phyloP scores from a whole-genome alignment of 768 basidiomycete species.

The Gloeopeniophorella convolvens region DNA sequence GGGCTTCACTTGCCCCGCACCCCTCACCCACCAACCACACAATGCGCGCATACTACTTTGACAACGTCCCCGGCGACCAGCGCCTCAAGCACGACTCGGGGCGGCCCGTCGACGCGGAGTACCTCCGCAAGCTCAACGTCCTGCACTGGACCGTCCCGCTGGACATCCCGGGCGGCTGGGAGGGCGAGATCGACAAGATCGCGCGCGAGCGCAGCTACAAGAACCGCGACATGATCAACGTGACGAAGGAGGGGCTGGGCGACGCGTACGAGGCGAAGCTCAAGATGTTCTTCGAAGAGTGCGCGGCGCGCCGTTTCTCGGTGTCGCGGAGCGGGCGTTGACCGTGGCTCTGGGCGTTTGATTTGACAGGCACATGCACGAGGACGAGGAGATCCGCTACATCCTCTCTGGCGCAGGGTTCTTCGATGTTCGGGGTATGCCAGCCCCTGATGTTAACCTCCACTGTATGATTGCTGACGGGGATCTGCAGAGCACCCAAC shows the following conservation, averaged over 20 bases:
- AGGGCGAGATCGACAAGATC: slow-evolving; percentile 50
- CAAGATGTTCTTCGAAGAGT: slow-evolving; percentile 80
- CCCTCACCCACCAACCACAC: not conserved
- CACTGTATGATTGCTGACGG: not conserved
- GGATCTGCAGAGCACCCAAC: slow-evolving; percentile 49
- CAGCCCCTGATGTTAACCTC: not conserved
- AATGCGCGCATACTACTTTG: slow-evolving; percentile 75
- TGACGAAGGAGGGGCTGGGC: slow-evolving; percentile 72
- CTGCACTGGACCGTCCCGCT: slow-evolving; percentile 62
- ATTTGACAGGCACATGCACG: slow-evolving; percentile 71
- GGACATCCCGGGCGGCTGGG: slow-evolving; percentile 38
- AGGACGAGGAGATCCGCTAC: slow-evolving; percentile 93
- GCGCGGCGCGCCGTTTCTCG: slow-evolving; percentile 4
- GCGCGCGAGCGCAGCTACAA: slow-evolving; percentile 71
- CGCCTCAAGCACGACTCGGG: slow-evolving; percentile 69
- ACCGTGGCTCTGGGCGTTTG: not conserved
- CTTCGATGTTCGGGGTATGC: slow-evolving; percentile 82
- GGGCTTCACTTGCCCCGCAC: too few species aligned
- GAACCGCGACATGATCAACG: slow-evolving; percentile 73
- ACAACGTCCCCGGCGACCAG: slow-evolving; percentile 74
- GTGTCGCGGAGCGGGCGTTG: not conserved
- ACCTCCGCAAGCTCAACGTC: slow-evolving; percentile 54
- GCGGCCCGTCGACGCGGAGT: slow-evolving; percentile 44
- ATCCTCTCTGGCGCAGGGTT: slow-evolving; percentile 79
- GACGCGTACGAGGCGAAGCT: slow-evolving; percentile 78